Evolutionary conservation across 2,329 filamentous ascomycete genomes (phyloP).

Genomic region (Bisporella sp.): DNA sequence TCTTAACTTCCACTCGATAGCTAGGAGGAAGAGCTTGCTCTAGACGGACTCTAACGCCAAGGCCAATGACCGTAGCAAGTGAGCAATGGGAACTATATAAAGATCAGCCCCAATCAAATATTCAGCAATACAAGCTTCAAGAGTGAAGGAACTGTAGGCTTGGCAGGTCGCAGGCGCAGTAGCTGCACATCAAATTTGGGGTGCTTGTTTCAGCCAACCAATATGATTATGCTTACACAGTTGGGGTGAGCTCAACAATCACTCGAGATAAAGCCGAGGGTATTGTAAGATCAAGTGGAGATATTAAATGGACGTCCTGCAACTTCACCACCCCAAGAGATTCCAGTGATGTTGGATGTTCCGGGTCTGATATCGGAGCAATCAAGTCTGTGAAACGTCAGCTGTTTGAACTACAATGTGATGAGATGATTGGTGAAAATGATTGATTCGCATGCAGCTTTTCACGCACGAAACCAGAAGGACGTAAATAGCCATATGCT

Average conservation of each 20-base stretch:
- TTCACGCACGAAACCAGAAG: too few species aligned
- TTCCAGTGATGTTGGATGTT: conserved; percentile 90
- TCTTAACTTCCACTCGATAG: conserved; percentile 85
- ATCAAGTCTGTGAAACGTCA: conserved; percentile 67
- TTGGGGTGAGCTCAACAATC: conserved; percentile 85
- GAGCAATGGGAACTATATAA: conserved; percentile 72
- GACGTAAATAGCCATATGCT: too few species aligned
- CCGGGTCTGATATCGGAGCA: conserved; percentile 88
- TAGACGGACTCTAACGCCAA: conserved; percentile 84
- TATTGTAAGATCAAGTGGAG: conserved; percentile 49
- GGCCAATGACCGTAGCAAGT: conserved; percentile 89
- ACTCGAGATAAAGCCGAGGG: conserved; percentile 61
- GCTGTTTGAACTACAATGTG: conserved; percentile 4
- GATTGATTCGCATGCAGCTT: too few species aligned
- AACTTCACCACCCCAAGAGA: conserved; percentile 93
- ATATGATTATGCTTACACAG: conserved; percentile 46
- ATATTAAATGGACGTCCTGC: conserved; percentile 78
- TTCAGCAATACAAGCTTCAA: not conserved
- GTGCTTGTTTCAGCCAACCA: not conserved
- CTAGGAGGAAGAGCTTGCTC: conserved; percentile 87
- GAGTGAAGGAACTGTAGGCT: not conserved
- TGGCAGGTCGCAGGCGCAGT: not conserved
- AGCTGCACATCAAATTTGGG: too few species aligned
- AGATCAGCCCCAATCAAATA: not conserved
- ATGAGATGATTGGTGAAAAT: too few species aligned